Evolutionary conservation across 2,329 filamentous ascomycete genomes (phyloP).

Genomic region (Madurella mycetomatis): DNA sequence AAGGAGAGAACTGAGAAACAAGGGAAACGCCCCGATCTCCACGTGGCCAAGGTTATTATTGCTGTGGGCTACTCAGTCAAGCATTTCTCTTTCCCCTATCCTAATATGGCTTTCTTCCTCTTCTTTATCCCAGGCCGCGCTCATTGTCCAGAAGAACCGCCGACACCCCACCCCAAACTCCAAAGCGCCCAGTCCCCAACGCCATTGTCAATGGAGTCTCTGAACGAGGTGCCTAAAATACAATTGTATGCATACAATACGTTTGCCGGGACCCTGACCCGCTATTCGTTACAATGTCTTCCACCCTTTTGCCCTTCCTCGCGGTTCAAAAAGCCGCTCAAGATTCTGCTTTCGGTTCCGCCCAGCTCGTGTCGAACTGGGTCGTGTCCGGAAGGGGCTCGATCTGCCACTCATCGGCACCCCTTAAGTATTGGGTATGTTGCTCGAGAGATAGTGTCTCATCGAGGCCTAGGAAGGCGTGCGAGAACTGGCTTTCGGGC

Average conservation of each 20-base stretch:
- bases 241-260: neutral
- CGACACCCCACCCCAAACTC: neutral
- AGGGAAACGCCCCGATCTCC: neutral
- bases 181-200: neutral
- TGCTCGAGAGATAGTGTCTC: slow-evolving; percentile 27
- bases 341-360: slow-evolving; percentile 17
- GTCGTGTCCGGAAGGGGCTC: slow-evolving; percentile 22
- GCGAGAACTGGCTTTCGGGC: slow-evolving; percentile 23
- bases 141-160: neutral
- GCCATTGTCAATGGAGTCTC: neutral
- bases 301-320: neutral
- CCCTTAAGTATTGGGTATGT: slow-evolving; percentile 19
- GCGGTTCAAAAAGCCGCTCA: neutral
- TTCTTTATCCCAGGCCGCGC: neutral
- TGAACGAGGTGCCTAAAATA: neutral
- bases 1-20: neutral
- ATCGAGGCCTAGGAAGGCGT: slow-evolving; percentile 24
- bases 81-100: neutral
- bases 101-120: neutral
- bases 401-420: slow-evolving; percentile 28
- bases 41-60: too few relatives aligned
- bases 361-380: slow-evolving; percentile 27
- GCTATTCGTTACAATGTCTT: neutral
- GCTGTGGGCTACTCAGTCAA: neutral
- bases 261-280: neutral